These are phyloP conservation scores for Aureobasidium mangrovei DNA, from an alignment of 2,329 filamentous ascomycete species.

Conservation along the genomic window DNA sequence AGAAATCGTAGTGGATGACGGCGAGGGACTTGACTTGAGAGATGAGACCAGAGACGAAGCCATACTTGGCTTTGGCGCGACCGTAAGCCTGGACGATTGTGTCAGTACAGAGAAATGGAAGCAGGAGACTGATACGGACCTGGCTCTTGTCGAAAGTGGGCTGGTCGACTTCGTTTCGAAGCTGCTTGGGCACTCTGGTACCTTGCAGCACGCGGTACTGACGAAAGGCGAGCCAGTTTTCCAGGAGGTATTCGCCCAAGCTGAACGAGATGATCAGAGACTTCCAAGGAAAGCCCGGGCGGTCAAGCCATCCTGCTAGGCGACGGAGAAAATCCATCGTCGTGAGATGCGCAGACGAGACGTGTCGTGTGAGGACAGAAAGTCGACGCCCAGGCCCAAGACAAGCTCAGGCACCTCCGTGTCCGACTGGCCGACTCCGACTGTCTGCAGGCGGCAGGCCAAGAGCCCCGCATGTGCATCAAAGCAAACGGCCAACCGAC, in stretches of 20 bases:
- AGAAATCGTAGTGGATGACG: slow-evolving; percentile 82
- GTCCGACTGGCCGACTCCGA: not conserved
- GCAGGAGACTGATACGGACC: slow-evolving; percentile 34
- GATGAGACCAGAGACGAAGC: slow-evolving; percentile 71
- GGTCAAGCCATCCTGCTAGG: slow-evolving; percentile 79
- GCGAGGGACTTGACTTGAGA: slow-evolving; percentile 79
- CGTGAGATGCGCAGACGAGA: not conserved
- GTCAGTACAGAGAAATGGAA: slow-evolving; percentile 11
- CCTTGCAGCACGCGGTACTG: slow-evolving; percentile 82
- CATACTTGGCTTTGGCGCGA: slow-evolving; percentile 87
- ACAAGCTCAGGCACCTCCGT: not conserved
- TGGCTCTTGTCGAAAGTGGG: slow-evolving; percentile 92
- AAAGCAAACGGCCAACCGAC: too few species aligned
- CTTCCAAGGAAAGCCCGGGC: slow-evolving; percentile 95
- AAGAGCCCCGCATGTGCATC: too few species aligned
- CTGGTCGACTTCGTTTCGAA: slow-evolving; percentile 79
- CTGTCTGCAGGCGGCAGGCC: too few species aligned
- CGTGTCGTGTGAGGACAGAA: slow-evolving; percentile 7
- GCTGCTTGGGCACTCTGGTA: slow-evolving; percentile 72
- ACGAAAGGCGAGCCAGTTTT: slow-evolving; percentile 78
- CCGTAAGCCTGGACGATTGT: slow-evolving; percentile 61
- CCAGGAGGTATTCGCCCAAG: slow-evolving; percentile 80
- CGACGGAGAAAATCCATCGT: slow-evolving; percentile 40
- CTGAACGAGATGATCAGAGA: slow-evolving; percentile 91
- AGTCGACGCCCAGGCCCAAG: not conserved